These are phyloP conservation scores for Lipomyces kockii DNA, from an alignment of 805 yeast genomes.

Conservation along the genomic window DNA sequence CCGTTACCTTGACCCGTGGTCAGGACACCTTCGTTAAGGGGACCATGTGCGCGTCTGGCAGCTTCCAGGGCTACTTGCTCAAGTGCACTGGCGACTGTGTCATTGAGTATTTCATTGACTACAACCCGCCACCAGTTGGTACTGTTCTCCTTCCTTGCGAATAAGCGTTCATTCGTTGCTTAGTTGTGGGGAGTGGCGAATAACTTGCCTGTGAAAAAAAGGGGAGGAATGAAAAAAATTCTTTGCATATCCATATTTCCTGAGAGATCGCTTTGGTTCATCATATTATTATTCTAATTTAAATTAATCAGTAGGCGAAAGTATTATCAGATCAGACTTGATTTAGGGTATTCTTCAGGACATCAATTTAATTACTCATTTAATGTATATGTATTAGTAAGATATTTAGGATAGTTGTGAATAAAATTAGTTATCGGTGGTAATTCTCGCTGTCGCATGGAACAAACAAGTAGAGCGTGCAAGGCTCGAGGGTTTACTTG, in stretches of 20 bases:
- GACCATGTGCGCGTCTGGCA: conserved; percentile 24
- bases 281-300: no score
- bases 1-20: conserved; percentile 33
- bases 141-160: conserved; percentile 35
- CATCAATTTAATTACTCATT: no score
- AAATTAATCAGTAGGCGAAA: background rate
- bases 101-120: conserved; percentile 35
- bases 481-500: no score
- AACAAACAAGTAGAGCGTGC: background rate
- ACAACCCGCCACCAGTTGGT: conserved; percentile 37
- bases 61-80: conserved; percentile 28
- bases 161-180: background rate
- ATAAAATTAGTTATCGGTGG: background rate
- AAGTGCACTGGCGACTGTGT: conserved; percentile 35
- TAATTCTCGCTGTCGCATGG: no score
- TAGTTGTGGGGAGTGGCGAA: background rate
- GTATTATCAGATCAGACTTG: background rate
- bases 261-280: no score
- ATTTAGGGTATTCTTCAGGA: background rate
- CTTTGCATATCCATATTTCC: background rate
- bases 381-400: background rate
- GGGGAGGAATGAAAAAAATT: no score
- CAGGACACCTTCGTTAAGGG: conserved; percentile 24
- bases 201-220: background rate
- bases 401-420: background rate